Percentiles rank a stretch among this genome's conserved stretches.
Evolutionary conservation across 257 asterid genomes (phyloP).

Genomic region (Solanum microdontum): DNA sequence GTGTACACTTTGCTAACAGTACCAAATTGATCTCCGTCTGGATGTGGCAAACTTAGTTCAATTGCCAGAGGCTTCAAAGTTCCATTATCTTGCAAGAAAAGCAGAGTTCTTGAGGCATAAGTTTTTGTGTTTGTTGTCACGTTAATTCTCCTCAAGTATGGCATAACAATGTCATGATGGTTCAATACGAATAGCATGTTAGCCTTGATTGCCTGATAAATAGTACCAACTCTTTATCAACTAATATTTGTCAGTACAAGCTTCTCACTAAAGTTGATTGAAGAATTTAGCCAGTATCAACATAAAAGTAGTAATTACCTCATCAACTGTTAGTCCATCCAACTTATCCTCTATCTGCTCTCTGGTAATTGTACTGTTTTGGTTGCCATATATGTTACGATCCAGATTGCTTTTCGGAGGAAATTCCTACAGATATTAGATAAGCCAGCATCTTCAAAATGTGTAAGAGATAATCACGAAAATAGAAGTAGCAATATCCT

Average conservation of each 20-base stretch:
- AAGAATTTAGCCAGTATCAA: not conserved
- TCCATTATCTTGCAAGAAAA: slow-evolving; percentile 51
- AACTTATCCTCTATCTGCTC: slow-evolving; percentile 35
- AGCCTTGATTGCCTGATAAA: slow-evolving; percentile 34
- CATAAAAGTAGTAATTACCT: slow-evolving; percentile 15
- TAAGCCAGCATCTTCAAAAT: not conserved
- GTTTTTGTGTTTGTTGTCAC: slow-evolving; percentile 29
- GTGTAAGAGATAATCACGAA: not conserved
- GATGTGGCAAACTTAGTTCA: slow-evolving; percentile 72
- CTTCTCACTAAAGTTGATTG: not conserved
- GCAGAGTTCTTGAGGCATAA: slow-evolving; percentile 68
- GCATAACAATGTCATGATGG: slow-evolving; percentile 61
- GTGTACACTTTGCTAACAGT: slow-evolving; percentile 41
- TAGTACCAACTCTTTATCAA: not conserved
- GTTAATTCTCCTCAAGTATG: slow-evolving; percentile 51
- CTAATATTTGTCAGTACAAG: not conserved
- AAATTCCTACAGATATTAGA: slow-evolving; percentile 28
- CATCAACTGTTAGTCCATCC: slow-evolving; percentile 37
- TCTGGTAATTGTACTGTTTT: slow-evolving; percentile 38
- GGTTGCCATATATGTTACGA: slow-evolving; percentile 43
- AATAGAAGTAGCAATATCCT: not conserved
- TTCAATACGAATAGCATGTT: slow-evolving; percentile 49
- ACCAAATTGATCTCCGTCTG: slow-evolving; percentile 43
- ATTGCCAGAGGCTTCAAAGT: slow-evolving; percentile 61
- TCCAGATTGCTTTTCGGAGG: slow-evolving; percentile 15